Base-by-base conservation (phyloP, 495 filamentous ascomycete species). In the Lophiostoma macrostomum region DNA sequence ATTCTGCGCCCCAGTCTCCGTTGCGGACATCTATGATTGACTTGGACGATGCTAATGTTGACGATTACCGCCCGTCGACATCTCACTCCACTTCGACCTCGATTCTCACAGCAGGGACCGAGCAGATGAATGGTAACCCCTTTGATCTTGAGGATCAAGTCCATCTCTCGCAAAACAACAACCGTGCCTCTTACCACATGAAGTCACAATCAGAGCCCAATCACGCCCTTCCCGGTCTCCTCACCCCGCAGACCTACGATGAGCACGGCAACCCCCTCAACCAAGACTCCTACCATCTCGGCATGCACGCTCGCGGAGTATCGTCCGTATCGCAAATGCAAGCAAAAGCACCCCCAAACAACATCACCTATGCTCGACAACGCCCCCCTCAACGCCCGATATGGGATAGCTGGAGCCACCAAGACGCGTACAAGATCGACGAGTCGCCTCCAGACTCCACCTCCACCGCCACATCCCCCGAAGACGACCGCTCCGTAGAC, bases 141-240 rank as follows among this genome's bases (percentile, higher is more conserved):
- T 73, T 73, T 52, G 66, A 73, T 50, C 64, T 71, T 35, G 70
- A 73, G 46, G 60, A 64, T 38, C 60, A 64, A 45, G 56, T 64
- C 18, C 44, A 60, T n/a, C 56, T 60, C 13, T 53, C 60, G 13
- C 41, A 55, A 14, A 56, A 38, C 20, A 64, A 60, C 51, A 56
- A 64, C 38, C 56, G 60, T 4, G 51, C 52, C 14, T 64, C 60
- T 3, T 59, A 47, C 36, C 60, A 64, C 50, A 60, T 50, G 35
- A 60, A 60, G 29, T 60, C 60, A 11, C 56, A 59, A 45, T 64
- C 60, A 2, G 60, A 64, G 25, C 60, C 60, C 14, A 64, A 51
- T 19, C 60, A 64, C 18, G 13, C 41, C 22, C 36, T 63, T 22
- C 54, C 54, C 4, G 60, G 60, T 19, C 44, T 63, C 13, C 34